Base-by-base conservation (phyloP, 2,329 filamentous ascomycete genomes). In the Lachnellula hyalina region DNA sequence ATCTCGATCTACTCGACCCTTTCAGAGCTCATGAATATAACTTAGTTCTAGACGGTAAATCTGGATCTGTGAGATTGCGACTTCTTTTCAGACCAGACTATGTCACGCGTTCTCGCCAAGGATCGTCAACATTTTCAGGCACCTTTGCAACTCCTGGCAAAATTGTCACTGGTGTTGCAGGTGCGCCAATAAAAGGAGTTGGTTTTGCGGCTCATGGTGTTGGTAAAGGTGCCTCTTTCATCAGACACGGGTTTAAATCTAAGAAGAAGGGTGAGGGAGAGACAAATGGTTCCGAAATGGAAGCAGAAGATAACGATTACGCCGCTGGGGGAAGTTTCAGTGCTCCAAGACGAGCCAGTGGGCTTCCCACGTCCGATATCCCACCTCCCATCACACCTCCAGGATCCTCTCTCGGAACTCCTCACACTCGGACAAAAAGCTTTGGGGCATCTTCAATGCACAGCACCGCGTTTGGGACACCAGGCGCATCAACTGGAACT, bases 11-110 rank as follows among this genome's bases (percentile, higher is more conserved):
- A 34, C 78, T 99, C 7, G 90, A 96, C 64, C 94, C 94, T 0
- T 96, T 97, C 77, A 82, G 82, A 68, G 82, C 84, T 11, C 83
- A 89, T 64, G 90, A 96, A 69, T 78, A 90, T 34, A 83, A 77
- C 11, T 81, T 95, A 32, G 75, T 80, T 1, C 78, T 99, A 2
- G 90, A 96, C 66, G 94, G 94, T 32, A 95, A 96, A 72, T 96
- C 90, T 3, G 94, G 94, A 32, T 82, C 81, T 2, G 77, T 99
- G 49, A 83, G 90, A 47, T 72, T 99, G 58, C 88, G 90, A 62
- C 81, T 99, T 69, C 76, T 97, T 23, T 99, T 99, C 83, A 90
- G 90, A 58, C 90, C 94, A 12, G 86, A 90, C 68, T 99, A 97
- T 67, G 87, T 99, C 57, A 88, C 87, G 14, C 85, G 94, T 53